These are phyloP conservation scores for Aegle marmelos DNA, from an alignment of 345 rosid species.

Conservation along the genomic window DNA sequence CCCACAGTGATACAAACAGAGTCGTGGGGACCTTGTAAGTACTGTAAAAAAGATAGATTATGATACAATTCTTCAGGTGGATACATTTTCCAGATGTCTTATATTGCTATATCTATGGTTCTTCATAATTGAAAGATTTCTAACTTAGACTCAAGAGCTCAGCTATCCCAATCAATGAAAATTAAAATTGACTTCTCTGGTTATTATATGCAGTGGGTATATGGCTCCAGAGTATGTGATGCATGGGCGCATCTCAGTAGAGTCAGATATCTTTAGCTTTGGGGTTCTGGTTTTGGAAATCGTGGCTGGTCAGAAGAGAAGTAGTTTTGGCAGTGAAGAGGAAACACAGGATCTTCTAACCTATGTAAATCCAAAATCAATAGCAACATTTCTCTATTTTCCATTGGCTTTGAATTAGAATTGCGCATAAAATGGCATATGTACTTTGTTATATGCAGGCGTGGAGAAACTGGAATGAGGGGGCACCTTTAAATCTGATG, in stretches of 20 bases:
- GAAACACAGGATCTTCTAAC: conserved; percentile 27
- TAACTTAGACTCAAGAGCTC: neutral
- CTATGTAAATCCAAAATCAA: conserved; percentile 19
- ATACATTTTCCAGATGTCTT: neutral
- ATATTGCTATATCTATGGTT: neutral
- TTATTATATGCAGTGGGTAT: conserved; percentile 23
- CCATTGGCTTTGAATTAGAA: neutral
- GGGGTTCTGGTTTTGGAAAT: conserved; percentile 44
- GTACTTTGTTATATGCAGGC: conserved; percentile 22
- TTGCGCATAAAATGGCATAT: neutral
- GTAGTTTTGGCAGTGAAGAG: conserved; percentile 10
- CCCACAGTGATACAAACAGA: conserved; percentile 31
- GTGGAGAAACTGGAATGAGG: conserved; percentile 45
- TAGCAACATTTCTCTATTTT: neutral
- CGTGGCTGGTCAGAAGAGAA: conserved; percentile 36
- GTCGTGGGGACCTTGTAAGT: conserved; percentile 47
- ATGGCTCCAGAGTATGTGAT: conserved; percentile 46
- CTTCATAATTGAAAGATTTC: neutral
- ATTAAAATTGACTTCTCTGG: neutral
- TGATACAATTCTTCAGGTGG: neutral
- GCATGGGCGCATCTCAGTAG: conserved; percentile 40
- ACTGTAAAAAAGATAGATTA: neutral
- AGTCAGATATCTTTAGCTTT: conserved; percentile 42
- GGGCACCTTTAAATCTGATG: conserved; percentile 12
- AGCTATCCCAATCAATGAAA: neutral